These are phyloP conservation scores for Coemansia aciculifera DNA, from an alignment of 192 early-diverging fungal species.

Conservation along the genomic window DNA sequence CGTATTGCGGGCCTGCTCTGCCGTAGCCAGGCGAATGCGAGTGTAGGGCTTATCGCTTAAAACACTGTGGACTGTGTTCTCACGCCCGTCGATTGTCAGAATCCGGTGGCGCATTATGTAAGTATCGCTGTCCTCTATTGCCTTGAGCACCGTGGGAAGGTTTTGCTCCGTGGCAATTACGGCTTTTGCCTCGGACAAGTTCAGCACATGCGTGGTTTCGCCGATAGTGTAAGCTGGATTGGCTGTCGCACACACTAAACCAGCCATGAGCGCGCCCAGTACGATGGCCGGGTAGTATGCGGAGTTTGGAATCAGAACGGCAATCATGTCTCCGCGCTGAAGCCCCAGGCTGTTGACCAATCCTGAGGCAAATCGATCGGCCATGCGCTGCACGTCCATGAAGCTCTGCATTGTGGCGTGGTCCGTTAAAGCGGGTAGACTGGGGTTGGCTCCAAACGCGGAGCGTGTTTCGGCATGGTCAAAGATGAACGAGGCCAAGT, in stretches of 20 bases:
- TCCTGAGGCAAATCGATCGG: constrained; percentile 40
- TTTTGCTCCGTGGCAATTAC: constrained; percentile 59
- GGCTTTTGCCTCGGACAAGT: constrained; percentile 64
- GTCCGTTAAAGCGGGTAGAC: constrained; percentile 21
- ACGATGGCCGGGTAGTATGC: constrained; percentile 64
- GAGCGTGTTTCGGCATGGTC: constrained; percentile 23
- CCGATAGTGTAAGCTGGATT: constrained; percentile 80
- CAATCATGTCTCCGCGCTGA: constrained; percentile 68
- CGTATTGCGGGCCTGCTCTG: constrained; percentile 18
- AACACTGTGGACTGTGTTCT: constrained; percentile 10
- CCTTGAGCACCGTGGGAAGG: constrained; percentile 22
- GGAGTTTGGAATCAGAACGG: constrained; percentile 72
- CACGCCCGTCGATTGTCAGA: constrained; percentile 27
- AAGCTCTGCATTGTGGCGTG: constrained; percentile 19
- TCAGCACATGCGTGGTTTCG: constrained; percentile 77
- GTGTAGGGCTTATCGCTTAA: constrained; percentile 19
- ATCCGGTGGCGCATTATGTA: constrained; percentile 32
- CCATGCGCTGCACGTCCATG: constrained; percentile 21
- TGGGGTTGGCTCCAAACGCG: constrained; percentile 33
- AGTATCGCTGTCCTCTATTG: constrained; percentile 11
- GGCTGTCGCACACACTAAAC: constrained; percentile 67
- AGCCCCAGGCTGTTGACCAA: constrained; percentile 56
- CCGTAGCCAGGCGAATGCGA: constrained; percentile 26
- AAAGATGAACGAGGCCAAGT: constrained; percentile 50
- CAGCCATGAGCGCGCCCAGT: constrained; percentile 64